phyloP scores from a whole-genome alignment of 805 yeast genomes.

The Sugiyamaella boreocaroliniensis region DNA sequence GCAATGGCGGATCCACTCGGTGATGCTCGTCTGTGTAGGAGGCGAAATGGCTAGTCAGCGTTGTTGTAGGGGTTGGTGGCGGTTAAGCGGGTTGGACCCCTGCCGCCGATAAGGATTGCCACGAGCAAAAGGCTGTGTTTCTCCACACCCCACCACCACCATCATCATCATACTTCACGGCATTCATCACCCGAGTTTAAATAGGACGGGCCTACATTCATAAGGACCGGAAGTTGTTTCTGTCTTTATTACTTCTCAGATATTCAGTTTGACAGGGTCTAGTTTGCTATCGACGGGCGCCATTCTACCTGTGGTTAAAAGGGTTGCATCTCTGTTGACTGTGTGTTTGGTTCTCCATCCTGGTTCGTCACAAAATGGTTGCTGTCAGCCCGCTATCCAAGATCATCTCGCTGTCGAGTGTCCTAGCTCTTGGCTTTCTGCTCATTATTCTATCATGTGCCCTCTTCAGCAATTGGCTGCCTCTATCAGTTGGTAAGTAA shows the following conservation, averaged over 20 bases:
- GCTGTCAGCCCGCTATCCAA: conserved; percentile 59
- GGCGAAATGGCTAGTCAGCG: background rate
- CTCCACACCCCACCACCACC: background rate
- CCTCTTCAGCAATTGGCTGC: conserved; percentile 84
- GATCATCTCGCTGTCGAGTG: conserved; percentile 66
- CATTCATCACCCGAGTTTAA: background rate
- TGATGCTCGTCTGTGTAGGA: background rate
- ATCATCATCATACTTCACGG: background rate
- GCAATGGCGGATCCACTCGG: background rate
- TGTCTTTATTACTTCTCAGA: too few species aligned
- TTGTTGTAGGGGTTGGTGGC: background rate
- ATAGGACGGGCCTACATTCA: background rate
- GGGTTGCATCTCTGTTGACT: too few species aligned
- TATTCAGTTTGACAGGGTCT: too few species aligned
- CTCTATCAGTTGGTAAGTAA: conserved; percentile 58
- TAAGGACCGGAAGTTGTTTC: too few species aligned
- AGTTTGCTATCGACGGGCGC: too few species aligned
- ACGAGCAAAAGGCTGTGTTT: background rate
- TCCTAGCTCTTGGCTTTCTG: conserved; percentile 84
- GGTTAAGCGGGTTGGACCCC: background rate
- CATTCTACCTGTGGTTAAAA: too few species aligned
- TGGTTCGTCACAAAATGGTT: conserved; percentile 12
- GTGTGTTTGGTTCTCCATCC: too few species aligned
- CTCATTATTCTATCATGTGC: conserved; percentile 84
- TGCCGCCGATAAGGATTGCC: background rate